Base-by-base conservation (phyloP, 495 filamentous ascomycete genomes). In the Bryoglossum gracile region DNA sequence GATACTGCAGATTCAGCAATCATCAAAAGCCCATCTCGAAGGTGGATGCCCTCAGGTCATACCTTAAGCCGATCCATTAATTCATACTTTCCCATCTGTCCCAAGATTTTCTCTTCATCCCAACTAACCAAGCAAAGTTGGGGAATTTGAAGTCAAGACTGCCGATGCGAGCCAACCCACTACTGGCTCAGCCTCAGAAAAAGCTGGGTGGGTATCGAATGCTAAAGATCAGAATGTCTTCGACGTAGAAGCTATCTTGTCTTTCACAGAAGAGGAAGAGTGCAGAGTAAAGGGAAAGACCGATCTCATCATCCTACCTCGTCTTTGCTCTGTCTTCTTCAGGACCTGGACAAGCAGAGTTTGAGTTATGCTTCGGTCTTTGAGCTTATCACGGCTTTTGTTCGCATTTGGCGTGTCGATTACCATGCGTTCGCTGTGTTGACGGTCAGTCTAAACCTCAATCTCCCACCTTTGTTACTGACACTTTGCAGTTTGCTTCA, bases 321-420 rank as follows among this genome's bases (percentile, higher is more conserved):
- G 34, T 9, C 30, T 48, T 30, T 37, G 33, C 30, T 22, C 21
- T 22, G 33, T 28, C 18, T 38, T 38, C 24, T 39, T 17, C 33
- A 37, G 23, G 38, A 48, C 19, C 19, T 48, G 19, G 33, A 38
- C 34, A 48, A 47, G n/a, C 19, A 17, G 22, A 25, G 17, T 38
- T 19, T 44, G 26, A 17, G 30, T 11, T 44, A 40, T 11, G 36
- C 35, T 28, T 21, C 39, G 24, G 19, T 43, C 1, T 51, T 43
- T 25, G 39, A 30, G 16, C 9, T 51, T 13, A 23, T 30, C 16
- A 33, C 19, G 66, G 66, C 50, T 69, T 14, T 19, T 24, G 16
- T 43, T 43, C 16, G 21, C 23, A 9, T 43, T 43, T 28, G 40
- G 40, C 9, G 40, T 43, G 3, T 28, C 26, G 23, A 23, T 43